Evolutionary conservation across 148 eudicot species (phyloP).

Genomic region (Tetragonia tetragonoides): DNA sequence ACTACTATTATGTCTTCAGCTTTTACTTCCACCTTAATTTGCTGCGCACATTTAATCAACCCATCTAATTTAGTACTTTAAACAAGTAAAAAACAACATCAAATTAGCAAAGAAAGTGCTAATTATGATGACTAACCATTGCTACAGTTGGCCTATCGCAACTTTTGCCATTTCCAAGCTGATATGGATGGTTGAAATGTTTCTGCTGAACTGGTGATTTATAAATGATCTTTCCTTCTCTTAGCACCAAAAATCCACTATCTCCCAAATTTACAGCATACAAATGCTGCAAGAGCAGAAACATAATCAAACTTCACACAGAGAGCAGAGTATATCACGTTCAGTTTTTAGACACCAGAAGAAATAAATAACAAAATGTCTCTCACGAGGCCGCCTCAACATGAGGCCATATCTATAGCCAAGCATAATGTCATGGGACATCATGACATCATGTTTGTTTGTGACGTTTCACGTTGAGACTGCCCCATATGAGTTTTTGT

Average conservation of each 20-base stretch:
- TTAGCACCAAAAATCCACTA: conserved; percentile 39
- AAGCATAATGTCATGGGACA: too few relatives aligned
- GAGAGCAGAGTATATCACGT: too few relatives aligned
- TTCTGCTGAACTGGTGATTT: conserved; percentile 20
- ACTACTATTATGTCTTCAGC: conserved; percentile 25
- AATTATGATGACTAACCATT: conserved; percentile 5
- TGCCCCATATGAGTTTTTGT: too few relatives aligned
- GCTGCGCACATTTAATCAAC: neutral
- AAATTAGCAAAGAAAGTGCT: too few relatives aligned
- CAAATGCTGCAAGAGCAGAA: conserved; percentile 34
- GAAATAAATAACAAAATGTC: neutral
- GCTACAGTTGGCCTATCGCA: conserved; percentile 17
- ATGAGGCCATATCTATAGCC: too few relatives aligned
- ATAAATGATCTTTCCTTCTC: conserved; percentile 19
- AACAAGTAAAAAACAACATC: too few relatives aligned
- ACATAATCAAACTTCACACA: neutral
- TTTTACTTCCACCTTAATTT: conserved; percentile 7
- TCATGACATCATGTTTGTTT: too few relatives aligned
- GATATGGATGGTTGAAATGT: conserved; percentile 31
- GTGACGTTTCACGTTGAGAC: too few relatives aligned
- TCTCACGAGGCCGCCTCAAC: too few relatives aligned
- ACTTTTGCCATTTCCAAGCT: conserved; percentile 19
- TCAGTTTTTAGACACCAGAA: too few relatives aligned
- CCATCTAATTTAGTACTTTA: neutral
- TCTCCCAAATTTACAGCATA: conserved; percentile 79